Base-by-base conservation (phyloP, 441 rosid genomes). In the Pelargonium myrrhifolium region DNA sequence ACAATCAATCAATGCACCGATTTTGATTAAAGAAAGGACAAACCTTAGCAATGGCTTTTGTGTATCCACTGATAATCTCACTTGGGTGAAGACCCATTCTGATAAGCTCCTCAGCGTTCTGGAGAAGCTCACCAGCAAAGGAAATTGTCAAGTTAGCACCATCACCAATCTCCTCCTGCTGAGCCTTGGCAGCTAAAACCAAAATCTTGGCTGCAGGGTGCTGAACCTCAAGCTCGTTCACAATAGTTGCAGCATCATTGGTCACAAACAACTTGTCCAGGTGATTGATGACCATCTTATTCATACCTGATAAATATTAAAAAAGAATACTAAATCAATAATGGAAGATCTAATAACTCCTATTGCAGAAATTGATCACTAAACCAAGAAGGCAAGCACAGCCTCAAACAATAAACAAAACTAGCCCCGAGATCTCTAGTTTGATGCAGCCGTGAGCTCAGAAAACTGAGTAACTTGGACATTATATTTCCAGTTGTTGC, bases 221-320 rank as follows among this genome's bases (percentile, higher is more conserved):
- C 81, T 95, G 99, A 77, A 95, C 89, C 84, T 92, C 99, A 0
- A 95, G 89, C 55, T 95, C 98, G 65, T 86, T 92, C 42, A 95
- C 99, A 56, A 94, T 94, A 5, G 99, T 94, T 10, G 85, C 94
- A 65, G 99, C 99, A 72, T 95, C 98, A 74, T 82, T 95, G 4
- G 99, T 95, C 58, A 95, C 90, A 75, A 90, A 92, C 0, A 92
- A 85, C 73, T 90, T 92, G 83, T 95, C 98, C 69, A 95, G 76
- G 75, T 95, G 99, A 75, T 95, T 95, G 22, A 95, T 90, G 68
- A 95, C 97, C 98, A 95, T 92, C 85, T 95, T 95, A 77, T 92
- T 95, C 99, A 92, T 95, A 26, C 99, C 99, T 94, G 49, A 66
- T n/a, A 6, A 49, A n/a, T 51, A n/a, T 17, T 51, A 4, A 6